These are phyloP conservation scores for Aphanomyces stellatus DNA, from an alignment of 352 stramenopile genomes.

Conservation along the genomic window DNA sequence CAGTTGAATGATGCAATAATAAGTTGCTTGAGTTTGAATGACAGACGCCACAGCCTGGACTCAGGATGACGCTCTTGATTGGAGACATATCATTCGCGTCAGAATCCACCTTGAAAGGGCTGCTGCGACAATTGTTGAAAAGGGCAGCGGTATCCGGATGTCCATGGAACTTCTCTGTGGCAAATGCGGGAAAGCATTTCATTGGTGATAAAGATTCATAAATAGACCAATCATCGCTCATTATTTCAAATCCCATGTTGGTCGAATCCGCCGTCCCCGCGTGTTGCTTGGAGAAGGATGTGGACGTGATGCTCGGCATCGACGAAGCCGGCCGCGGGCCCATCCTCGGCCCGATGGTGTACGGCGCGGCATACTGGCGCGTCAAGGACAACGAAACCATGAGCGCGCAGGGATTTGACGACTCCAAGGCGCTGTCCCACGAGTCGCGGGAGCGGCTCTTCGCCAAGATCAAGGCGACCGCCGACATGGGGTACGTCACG, in stretches of 20 bases:
- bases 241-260: neutral
- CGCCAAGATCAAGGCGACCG: conserved; percentile 71
- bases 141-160: too few relatives aligned
- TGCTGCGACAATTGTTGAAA: too few relatives aligned
- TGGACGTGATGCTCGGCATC: conserved; percentile 88
- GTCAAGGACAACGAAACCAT: conserved; percentile 63
- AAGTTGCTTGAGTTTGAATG: neutral
- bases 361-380: conserved; percentile 89
- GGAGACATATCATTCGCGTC: neutral
- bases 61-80: neutral
- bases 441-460: conserved; percentile 85
- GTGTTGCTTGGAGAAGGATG: conserved; percentile 42
- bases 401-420: conserved; percentile 85
- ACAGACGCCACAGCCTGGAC: too few relatives aligned
- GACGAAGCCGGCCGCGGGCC: conserved; percentile 92
- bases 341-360: conserved; percentile 94
- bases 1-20: neutral
- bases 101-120: too few relatives aligned
- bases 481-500: conserved; percentile 46
- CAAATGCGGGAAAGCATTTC: too few relatives aligned
- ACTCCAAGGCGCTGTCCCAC: conserved; percentile 90
- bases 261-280: conserved; percentile 41
- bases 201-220: too few relatives aligned
- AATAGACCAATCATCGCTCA: neutral
- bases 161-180: too few relatives aligned